Evolutionary conservation across 1,139 yeast genomes (phyloP), one percentile per base, ranked within the genome.

Genomic region (Yamadazyma triangularis): DNA sequence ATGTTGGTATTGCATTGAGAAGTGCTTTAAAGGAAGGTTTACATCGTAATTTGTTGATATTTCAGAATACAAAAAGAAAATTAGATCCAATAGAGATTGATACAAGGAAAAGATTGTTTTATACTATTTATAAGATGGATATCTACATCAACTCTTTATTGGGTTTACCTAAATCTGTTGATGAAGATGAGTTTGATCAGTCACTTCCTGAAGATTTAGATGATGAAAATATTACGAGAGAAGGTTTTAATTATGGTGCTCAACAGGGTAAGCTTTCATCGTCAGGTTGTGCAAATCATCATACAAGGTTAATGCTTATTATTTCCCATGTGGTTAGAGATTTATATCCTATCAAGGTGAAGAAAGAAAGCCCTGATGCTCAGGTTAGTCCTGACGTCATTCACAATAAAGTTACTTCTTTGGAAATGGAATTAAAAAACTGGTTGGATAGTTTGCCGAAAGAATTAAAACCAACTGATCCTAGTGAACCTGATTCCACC

Each of bases 41-140:
- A 22, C 97, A 88, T 54, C 67, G 96, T 42, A 80, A 81, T 46
- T 65, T 84, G 29, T 68, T 76, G 19, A 58, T 65, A 6, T 67
- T 67, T 41, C 72, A 66, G 36, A 74, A 71, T 48, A 74, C 70
- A 1, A 60, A 58, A 30, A 42, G 71, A 20, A 58, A 58, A 36
- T 76, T 84, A 46, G 82, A 83, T 45, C 94, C 95, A 1, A 80
- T 87, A 27, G 96, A 86, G 52, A 64, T 81, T 23, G 96, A 89
- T 51, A 84, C 87, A 23, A 66, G 96, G 36, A 88, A 86, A 51
- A 67, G 96, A 40, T 60, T 88, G 22, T 88, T 88, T 50, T 88
- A 86, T 77, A 84, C 96, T 1, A 82, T 89, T 40, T 82, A 87
- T 53, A 88, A 88, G 51, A 79, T 88, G 88, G 96, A 89, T 50